phyloP scores from a whole-genome alignment of 257 asterid species.

The Przewalskia tangutica region DNA sequence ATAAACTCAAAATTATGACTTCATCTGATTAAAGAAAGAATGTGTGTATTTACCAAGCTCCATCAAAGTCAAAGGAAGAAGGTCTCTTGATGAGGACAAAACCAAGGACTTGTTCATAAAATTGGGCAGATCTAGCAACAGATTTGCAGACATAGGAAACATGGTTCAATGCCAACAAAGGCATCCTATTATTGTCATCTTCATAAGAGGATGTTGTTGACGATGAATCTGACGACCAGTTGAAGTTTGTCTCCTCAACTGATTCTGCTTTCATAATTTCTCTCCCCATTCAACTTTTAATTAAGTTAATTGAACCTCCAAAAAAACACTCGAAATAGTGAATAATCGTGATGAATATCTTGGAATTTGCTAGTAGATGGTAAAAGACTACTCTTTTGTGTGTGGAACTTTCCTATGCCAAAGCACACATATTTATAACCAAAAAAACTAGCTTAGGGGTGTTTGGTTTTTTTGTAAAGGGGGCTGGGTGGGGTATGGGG shows the following conservation, averaged over 20 bases:
- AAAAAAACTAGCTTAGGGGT: not conserved
- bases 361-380: not conserved
- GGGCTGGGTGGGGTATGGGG: not conserved
- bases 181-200: conserved; percentile 17
- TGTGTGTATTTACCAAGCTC: conserved; percentile 50
- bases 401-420: not conserved
- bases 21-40: not conserved
- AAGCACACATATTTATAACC: not conserved
- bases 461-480: not conserved
- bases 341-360: not conserved
- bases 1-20: too few relatives aligned
- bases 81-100: conserved; percentile 73
- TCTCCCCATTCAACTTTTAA: not conserved
- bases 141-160: conserved; percentile 74
- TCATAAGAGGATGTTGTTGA: not conserved
- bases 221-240: conserved; percentile 1
- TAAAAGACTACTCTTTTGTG: not conserved
- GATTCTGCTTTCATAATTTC: not conserved
- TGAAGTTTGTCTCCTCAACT: not conserved
- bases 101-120: conserved; percentile 61
- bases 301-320: not conserved
- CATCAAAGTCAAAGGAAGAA: conserved; percentile 74
- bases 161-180: conserved; percentile 52
- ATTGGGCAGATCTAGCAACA: conserved; percentile 38
- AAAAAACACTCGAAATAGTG: not conserved